Base-by-base conservation (phyloP, 2,329 filamentous ascomycete species). In the Penicillium thymicola region DNA sequence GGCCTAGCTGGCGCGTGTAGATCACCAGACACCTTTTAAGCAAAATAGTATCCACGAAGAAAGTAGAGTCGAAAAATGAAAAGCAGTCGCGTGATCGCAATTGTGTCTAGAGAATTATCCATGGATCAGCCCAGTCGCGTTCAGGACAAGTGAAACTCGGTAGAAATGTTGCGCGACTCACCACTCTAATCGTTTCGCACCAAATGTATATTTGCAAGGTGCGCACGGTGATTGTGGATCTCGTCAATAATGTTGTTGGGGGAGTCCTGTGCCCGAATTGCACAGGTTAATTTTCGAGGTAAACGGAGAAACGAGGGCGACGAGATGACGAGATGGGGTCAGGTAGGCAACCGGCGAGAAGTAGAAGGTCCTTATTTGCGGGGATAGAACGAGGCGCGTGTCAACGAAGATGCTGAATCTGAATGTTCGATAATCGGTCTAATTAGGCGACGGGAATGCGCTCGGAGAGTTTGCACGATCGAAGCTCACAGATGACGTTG, bases 401-500 rank as follows among this genome's bases (percentile, higher is more conserved):
- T 34, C n/a, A 30, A 51, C 27, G n/a, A 32, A 27, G 28, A 51
- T 36, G 38, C 34, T 41, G 44, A 13, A 36, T 36, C 30, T 25
- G 44, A 23, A 32, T 32, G 7, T 16, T 34, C 10, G 42, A 44
- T 44, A 9, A 11, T 30, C 43, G 43, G 28, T 46, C 44, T 46
- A 36, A 36, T 34, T 32, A 14, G 38, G 14, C 27, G 13, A 52
- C n/a, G 18, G 25, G 44, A 65, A 65, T 61, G 65, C 55, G 61
- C 45, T 59, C 55, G 54, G 55, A 49, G 37, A 40, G 42, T 42
- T 49, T 55, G 55, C 55, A 42, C 36, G 9, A 40, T 40, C 25
- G 47, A 50, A 50, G 55, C 32, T 63, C 65, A 67, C 55, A 58
- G 60, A 69, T 70, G 67, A 71, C 65, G 68, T 68, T 57, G 63